Evolutionary conservation across 768 basidiomycete species (phyloP).

Genomic region (Hericium coralloides): DNA sequence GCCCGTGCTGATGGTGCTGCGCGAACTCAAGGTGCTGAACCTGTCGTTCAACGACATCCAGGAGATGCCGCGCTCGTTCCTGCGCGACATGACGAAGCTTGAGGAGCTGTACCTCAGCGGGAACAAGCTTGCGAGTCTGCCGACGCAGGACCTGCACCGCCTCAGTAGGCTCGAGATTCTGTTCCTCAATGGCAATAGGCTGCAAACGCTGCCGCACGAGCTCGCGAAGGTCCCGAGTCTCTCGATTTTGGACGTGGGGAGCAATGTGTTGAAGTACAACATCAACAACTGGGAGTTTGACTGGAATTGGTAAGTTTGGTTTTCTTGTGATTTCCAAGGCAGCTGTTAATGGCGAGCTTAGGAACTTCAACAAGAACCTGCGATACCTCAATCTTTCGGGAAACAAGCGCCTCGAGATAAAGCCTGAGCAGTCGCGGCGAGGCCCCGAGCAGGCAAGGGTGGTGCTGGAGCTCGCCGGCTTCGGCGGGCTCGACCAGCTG

Average conservation of each 20-base stretch:
- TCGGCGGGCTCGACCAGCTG: slow-evolving; percentile 76
- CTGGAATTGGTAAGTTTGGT: slow-evolving; percentile 86
- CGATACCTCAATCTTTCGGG: slow-evolving; percentile 95
- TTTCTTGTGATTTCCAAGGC: background rate
- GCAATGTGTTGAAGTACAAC: slow-evolving; percentile 91
- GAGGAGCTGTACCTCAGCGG: slow-evolving; percentile 91
- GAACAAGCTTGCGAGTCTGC: slow-evolving; percentile 86
- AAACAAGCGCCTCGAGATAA: slow-evolving; percentile 94
- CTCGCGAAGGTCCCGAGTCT: slow-evolving; percentile 74
- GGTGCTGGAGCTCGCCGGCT: slow-evolving; percentile 54
- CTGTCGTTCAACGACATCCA: slow-evolving; percentile 92
- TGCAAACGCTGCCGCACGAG: slow-evolving; percentile 89
- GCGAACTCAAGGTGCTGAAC: slow-evolving; percentile 76
- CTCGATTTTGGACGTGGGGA: slow-evolving; percentile 83
- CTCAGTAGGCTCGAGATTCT: slow-evolving; percentile 62
- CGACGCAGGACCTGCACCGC: slow-evolving; percentile 78
- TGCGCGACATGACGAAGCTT: slow-evolving; percentile 59
- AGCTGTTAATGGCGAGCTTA: slow-evolving; percentile 20
- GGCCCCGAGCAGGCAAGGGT: slow-evolving; percentile 22
- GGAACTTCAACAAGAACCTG: slow-evolving; percentile 95
- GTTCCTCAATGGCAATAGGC: slow-evolving; percentile 88
- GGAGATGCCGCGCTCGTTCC: slow-evolving; percentile 73
- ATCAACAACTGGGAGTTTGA: slow-evolving; percentile 98
- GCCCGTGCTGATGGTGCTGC: slow-evolving; percentile 63
- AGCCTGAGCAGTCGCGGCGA: slow-evolving; percentile 45